These are phyloP conservation scores for Lecanicillium sp. DNA, from an alignment of 2,329 filamentous ascomycete genomes.

Conservation along the genomic window DNA sequence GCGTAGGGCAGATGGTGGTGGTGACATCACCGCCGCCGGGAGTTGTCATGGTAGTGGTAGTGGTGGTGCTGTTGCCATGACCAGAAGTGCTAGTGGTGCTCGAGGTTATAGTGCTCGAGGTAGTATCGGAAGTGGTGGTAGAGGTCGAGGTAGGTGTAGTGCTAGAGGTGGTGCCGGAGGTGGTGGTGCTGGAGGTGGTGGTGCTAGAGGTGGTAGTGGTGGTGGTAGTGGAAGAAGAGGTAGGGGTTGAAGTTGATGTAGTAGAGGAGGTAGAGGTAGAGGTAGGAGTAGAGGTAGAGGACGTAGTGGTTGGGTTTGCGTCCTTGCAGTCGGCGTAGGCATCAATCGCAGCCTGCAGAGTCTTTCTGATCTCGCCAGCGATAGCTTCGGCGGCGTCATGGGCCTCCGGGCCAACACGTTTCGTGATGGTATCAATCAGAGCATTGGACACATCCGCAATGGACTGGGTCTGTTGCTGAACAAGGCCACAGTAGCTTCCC, in stretches of 20 bases:
- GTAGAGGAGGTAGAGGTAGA: neutral
- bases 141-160: neutral
- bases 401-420: neutral
- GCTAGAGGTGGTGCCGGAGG: neutral
- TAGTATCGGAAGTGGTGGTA: neutral
- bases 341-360: neutral
- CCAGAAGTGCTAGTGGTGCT: neutral
- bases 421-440: slow-evolving; percentile 6
- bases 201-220: neutral
- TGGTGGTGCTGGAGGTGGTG: neutral
- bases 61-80: slow-evolving; percentile 2
- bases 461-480: neutral
- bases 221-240: neutral
- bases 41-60: neutral
- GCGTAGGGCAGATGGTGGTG: slow-evolving; percentile 5
- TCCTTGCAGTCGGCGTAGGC: slow-evolving; percentile 2
- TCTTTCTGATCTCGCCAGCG: neutral
- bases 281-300: neutral
- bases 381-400: neutral
- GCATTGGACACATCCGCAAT: neutral
- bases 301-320: neutral
- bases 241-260: neutral
- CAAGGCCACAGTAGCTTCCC: neutral
- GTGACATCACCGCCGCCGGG: neutral
- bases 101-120: neutral